Percentiles rank a stretch among this genome's conserved stretches.
phyloP scores from a whole-genome alignment of 306 rosid genomes.

The Geum urbanum region DNA sequence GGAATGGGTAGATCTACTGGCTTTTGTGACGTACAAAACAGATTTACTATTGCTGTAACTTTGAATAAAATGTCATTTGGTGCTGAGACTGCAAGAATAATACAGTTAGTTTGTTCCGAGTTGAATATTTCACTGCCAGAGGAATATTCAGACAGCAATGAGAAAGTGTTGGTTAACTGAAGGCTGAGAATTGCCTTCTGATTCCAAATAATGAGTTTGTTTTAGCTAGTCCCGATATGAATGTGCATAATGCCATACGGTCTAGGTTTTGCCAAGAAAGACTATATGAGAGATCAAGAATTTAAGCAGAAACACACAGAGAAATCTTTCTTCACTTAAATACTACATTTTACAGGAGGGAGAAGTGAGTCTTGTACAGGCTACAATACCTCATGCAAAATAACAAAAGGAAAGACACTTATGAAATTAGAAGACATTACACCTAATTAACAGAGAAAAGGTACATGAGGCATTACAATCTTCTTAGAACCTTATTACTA shows the following conservation, averaged over 20 bases:
- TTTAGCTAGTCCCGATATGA: neutral
- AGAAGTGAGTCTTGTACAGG: neutral
- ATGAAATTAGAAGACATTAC: neutral
- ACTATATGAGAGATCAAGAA: neutral
- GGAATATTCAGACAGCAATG: constrained; percentile 44
- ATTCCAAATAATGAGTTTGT: neutral
- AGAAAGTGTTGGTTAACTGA: constrained; percentile 65
- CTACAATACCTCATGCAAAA: neutral
- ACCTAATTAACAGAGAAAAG: neutral
- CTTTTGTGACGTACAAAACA: constrained; percentile 61
- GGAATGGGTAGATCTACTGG: constrained; percentile 98
- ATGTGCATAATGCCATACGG: no score
- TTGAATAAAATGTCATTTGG: constrained; percentile 82
- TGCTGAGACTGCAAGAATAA: constrained; percentile 51
- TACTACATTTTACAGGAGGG: constrained; percentile 3
- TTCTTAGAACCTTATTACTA: neutral
- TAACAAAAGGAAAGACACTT: neutral
- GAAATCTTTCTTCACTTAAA: neutral
- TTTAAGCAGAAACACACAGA: neutral
- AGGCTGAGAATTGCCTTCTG: constrained; percentile 11
- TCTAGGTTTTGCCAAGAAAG: neutral
- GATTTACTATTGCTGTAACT: constrained; percentile 75
- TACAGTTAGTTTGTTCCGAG: constrained; percentile 82
- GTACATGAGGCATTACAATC: neutral
- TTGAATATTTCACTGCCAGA: constrained; percentile 70